Evolutionary conservation across 192 early-diverging fungal genomes (phyloP).

Genomic region (Coemansia sp.): DNA sequence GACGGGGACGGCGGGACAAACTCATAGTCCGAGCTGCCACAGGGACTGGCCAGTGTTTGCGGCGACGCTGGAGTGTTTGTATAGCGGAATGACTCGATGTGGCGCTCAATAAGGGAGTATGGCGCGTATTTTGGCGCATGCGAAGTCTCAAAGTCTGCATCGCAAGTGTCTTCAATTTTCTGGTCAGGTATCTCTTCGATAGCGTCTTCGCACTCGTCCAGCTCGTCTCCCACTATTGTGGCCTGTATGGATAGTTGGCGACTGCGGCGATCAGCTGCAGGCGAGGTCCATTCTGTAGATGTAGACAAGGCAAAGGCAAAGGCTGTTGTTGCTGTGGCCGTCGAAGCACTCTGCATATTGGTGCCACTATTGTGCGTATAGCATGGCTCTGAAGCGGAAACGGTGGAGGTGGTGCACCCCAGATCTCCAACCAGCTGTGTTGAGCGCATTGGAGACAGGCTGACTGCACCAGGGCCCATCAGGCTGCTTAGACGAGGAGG

Average conservation of each 20-base stretch:
- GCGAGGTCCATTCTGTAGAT: conserved; percentile 29
- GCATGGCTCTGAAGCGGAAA: conserved; percentile 1
- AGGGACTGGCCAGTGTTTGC: conserved; percentile 42
- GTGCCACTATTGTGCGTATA: conserved; percentile 11
- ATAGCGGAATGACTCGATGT: conserved; percentile 28
- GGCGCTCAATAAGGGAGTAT: conserved; percentile 28
- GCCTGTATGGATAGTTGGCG: conserved; percentile 6
- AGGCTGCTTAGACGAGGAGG: neutral
- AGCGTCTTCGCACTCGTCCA: conserved; percentile 13
- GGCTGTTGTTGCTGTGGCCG: neutral
- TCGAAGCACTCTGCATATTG: neutral
- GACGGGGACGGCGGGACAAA: conserved; percentile 54
- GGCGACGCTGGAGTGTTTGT: conserved; percentile 28
- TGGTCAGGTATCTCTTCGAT: conserved; percentile 18
- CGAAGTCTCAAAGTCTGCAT: neutral
- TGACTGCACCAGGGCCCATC: neutral
- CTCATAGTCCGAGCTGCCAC: conserved; percentile 48
- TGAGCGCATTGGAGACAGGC: neutral
- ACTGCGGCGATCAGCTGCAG: conserved; percentile 25
- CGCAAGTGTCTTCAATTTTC: conserved; percentile 1
- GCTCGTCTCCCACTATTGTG: conserved; percentile 3
- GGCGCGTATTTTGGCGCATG: conserved; percentile 17
- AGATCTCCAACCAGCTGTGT: neutral
- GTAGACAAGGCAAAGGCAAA: conserved; percentile 14
- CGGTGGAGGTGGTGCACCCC: neutral